Evolutionary conservation across 78 protist genomes (phyloP).

Genomic region (Cavenderia fasciculata): DNA sequence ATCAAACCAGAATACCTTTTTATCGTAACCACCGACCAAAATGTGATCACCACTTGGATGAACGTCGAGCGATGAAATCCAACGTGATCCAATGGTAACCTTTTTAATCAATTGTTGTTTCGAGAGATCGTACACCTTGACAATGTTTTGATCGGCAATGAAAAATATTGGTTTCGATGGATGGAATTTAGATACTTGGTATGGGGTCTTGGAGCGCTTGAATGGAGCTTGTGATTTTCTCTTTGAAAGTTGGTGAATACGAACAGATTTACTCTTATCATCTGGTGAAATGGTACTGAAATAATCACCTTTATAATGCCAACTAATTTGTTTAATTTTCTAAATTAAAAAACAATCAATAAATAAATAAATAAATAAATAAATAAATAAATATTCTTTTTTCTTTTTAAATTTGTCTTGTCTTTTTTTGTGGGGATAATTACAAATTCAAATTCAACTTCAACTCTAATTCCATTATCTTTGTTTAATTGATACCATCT

Average conservation of each 20-base stretch:
- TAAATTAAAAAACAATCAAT: neutral
- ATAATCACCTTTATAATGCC: slow-evolving; percentile 98
- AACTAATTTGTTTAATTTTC: slow-evolving; percentile 69
- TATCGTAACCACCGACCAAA: slow-evolving; percentile 92
- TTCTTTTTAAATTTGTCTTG: no score
- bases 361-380: neutral
- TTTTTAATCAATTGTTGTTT: slow-evolving; percentile 79
- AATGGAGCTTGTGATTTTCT: slow-evolving; percentile 80
- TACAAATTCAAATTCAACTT: slow-evolving; percentile 15
- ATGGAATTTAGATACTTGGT: slow-evolving; percentile 91
- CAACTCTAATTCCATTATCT: slow-evolving; percentile 24
- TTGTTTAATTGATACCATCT: slow-evolving; percentile 36
- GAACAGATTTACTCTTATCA: slow-evolving; percentile 42
- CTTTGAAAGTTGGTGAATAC: slow-evolving; percentile 61
- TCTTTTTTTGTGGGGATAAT: neutral
- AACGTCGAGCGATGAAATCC: slow-evolving; percentile 87
- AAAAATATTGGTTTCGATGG: slow-evolving; percentile 96
- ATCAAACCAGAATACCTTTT: slow-evolving; percentile 97
- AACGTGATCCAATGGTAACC: slow-evolving; percentile 72
- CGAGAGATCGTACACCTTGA: slow-evolving; percentile 91
- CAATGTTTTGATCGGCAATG: slow-evolving; percentile 87
- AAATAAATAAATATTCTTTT: no score
- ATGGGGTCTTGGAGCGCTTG: slow-evolving; percentile 52
- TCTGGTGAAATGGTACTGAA: slow-evolving; percentile 89
- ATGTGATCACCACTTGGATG: slow-evolving; percentile 96